Conservation (phyloP, 208 protist species). For the Trypanosoma platydactyli region DNA sequence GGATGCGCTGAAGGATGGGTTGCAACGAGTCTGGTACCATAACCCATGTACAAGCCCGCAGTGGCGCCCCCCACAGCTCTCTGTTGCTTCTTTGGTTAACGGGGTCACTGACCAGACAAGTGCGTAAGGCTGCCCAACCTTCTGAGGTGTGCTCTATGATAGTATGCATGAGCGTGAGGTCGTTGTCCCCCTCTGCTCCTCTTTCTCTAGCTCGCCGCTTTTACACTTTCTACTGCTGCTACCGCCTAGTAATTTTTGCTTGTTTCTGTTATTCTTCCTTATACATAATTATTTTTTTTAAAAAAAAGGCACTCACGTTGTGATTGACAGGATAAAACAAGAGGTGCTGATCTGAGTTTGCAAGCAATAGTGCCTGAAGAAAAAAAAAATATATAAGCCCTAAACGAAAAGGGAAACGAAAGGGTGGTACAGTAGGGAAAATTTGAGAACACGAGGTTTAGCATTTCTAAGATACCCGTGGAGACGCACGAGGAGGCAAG, state of each 20-base stretch:
- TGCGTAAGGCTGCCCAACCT: no score
- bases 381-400: neutral
- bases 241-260: neutral
- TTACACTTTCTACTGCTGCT: neutral
- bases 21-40: constrained; percentile 74
- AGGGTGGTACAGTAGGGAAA: neutral
- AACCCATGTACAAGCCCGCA: constrained; percentile 74
- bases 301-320: neutral
- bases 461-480: neutral
- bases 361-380: no score
- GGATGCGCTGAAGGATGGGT: constrained; percentile 33
- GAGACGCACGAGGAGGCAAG: neutral
- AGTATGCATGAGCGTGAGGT: neutral
- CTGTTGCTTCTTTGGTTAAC: constrained; percentile 32
- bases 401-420: constrained; percentile 6
- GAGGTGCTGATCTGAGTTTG: neutral
- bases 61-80: constrained; percentile 64
- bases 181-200: neutral
- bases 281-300: neutral
- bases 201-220: constrained; percentile 4
- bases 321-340: neutral
- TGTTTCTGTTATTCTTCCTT: neutral
- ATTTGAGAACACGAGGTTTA: no score
- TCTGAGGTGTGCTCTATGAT: no score
- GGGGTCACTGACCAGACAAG: neutral